Percentiles rank a stretch among this genome's conserved stretches.
phyloP scores from a whole-genome alignment of 768 basidiomycete genomes.

The Russula compacta region DNA sequence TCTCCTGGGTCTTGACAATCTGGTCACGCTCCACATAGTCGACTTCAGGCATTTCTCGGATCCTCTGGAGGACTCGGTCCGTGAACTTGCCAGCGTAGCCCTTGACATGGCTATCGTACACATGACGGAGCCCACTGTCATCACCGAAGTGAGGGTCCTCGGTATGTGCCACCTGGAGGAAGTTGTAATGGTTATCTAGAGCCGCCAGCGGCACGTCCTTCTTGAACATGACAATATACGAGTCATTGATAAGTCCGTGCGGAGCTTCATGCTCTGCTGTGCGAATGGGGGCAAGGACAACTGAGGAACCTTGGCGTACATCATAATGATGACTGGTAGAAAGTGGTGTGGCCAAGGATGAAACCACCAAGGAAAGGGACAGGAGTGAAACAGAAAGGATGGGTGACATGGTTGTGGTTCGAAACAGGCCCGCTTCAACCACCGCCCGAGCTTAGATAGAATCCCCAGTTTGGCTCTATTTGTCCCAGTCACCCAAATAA shows the following conservation, averaged over 20 bases:
- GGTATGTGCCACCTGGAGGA: constrained; percentile 57
- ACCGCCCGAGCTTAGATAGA: background rate
- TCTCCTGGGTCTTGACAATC: constrained; percentile 68
- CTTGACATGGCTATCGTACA: constrained; percentile 65
- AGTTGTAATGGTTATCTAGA: constrained; percentile 70
- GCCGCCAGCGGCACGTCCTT: constrained; percentile 47
- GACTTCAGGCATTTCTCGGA: constrained; percentile 82
- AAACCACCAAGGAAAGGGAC: constrained; percentile 31
- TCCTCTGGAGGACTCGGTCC: constrained; percentile 54
- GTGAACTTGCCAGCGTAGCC: constrained; percentile 83
- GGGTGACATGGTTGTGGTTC: constrained; percentile 27
- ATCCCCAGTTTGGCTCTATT: constrained; percentile 7
- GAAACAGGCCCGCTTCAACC: background rate
- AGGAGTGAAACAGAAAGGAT: constrained; percentile 22
- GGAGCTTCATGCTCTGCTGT: constrained; percentile 44
- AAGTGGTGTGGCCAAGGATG: constrained; percentile 35
- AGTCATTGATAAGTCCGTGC: constrained; percentile 72
- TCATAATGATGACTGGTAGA: constrained; percentile 33
- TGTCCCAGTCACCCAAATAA: background rate
- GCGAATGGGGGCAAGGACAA: constrained; percentile 50
- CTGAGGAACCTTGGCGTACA: constrained; percentile 32
- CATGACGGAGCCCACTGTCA: constrained; percentile 53
- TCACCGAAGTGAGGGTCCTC: constrained; percentile 43
- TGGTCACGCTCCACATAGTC: constrained; percentile 92
- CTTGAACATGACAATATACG: constrained; percentile 92